Evolutionary conservation across 495 filamentous ascomycete genomes (phyloP), one percentile per base, ranked within the genome.

Genomic region (Aspergillus sclerotioniger): DNA sequence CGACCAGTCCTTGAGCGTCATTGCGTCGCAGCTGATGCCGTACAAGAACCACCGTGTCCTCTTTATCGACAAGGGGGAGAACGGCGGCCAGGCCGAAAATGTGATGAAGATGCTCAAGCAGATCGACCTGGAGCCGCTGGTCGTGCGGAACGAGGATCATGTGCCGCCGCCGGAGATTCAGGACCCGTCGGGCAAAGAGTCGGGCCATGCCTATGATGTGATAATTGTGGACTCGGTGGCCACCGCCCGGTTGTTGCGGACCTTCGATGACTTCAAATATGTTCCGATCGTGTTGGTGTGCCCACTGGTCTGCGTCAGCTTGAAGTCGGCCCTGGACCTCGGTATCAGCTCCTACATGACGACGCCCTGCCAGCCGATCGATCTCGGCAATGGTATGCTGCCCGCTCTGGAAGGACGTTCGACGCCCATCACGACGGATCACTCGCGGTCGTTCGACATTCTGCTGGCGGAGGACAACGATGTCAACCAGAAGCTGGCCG

Each of bases 301-400:
- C 51, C 95, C 95, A 9, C 79, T 90, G 46, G 91, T 99, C 15
- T 89, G 91, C 58, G 90, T 99, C 50, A 95, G 87, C 69, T 80
- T 99, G 66, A 97, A 96, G 76, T 91, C 91, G 17, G 93, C 94
- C 44, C 80, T 99, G 49, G 95, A 99, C 72, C 83, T 97, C 44
- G 94, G 94, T 60, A 97, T 99, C 63, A 94, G 92, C 20, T 96
- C 91, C 46, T 97, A 98, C 72, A 98, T 99, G 94, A 99, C 94
- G 13, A 97, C 92, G 13, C 94, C 94, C 33, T 99, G 94, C 72
- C 81, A 92, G 60, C 84, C 92, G 3, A 96, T 98, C 51, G 94
- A 99, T 72, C 82, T 99, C 54, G 95, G 92, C 41, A 99, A 99
- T 67, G 92, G 93, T 59, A 94, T 99, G 87, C 88, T 99, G 41